Conservation (phyloP, 2,329 filamentous ascomycete species). For the Ilyonectria sp. region DNA sequence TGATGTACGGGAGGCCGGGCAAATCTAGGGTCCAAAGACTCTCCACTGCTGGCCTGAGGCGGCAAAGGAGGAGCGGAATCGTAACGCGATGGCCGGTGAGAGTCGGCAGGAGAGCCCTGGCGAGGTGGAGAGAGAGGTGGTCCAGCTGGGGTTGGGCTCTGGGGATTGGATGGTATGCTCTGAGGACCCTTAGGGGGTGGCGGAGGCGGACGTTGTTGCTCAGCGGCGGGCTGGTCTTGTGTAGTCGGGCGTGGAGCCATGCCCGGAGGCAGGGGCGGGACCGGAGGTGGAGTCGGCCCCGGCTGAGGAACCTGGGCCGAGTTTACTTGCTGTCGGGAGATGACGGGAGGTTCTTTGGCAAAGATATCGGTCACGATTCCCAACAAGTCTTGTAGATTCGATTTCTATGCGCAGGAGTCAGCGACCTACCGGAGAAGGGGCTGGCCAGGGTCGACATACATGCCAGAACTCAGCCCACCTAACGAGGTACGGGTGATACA, state of each 20-base stretch:
- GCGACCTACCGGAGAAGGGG: background rate
- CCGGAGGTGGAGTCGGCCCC: slow-evolving; percentile 70
- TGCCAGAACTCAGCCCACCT: slow-evolving; percentile 93
- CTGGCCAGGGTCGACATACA: slow-evolving; percentile 67
- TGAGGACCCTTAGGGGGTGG: slow-evolving; percentile 70
- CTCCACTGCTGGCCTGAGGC: slow-evolving; percentile 47
- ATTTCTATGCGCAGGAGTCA: slow-evolving; percentile 71
- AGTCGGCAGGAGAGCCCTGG: slow-evolving; percentile 31
- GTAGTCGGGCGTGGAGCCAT: slow-evolving; percentile 62
- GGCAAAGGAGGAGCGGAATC: slow-evolving; percentile 65
- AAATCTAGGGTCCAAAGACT: slow-evolving; percentile 32
- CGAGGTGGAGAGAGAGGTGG: slow-evolving; percentile 49
- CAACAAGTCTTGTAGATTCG: slow-evolving; percentile 86
- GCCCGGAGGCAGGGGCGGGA: slow-evolving; percentile 81
- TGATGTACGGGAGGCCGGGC: slow-evolving; percentile 36
- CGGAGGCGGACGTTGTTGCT: slow-evolving; percentile 59
- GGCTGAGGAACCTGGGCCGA: slow-evolving; percentile 51
- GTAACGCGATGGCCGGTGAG: slow-evolving; percentile 57
- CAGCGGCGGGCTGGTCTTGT: slow-evolving; percentile 52
- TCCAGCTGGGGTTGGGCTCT: slow-evolving; percentile 45
- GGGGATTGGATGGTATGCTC: slow-evolving; percentile 49
- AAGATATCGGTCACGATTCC: slow-evolving; percentile 89
- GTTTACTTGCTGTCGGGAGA: slow-evolving; percentile 75
- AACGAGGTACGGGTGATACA: slow-evolving; percentile 96
- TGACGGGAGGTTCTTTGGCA: slow-evolving; percentile 93